Conservation (phyloP, 2,329 filamentous ascomycete species). For the Cercospora sp. region DNA sequence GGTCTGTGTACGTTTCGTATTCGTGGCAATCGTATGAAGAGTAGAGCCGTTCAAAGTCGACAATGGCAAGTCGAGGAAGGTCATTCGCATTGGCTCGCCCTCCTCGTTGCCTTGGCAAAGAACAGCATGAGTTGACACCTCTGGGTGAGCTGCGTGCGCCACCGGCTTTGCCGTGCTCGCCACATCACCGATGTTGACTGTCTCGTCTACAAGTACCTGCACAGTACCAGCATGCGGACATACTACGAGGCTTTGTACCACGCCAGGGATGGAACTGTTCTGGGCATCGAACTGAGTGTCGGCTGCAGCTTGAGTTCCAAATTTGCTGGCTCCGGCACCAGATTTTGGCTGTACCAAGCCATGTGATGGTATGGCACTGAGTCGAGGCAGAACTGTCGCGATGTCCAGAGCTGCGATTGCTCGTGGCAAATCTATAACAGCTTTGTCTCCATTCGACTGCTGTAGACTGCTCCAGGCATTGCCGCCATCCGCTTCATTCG, state of each 20-base stretch:
- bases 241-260: slow-evolving; percentile 29
- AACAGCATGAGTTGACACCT: slow-evolving; percentile 73
- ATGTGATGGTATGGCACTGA: slow-evolving; percentile 53
- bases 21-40: slow-evolving; percentile 79
- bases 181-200: slow-evolving; percentile 33
- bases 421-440: slow-evolving; percentile 55
- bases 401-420: slow-evolving; percentile 74
- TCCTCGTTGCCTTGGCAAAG: slow-evolving; percentile 42
- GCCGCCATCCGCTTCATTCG: slow-evolving; percentile 43
- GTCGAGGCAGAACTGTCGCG: slow-evolving; percentile 71
- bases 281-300: slow-evolving; percentile 32
- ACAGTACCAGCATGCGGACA: slow-evolving; percentile 25
- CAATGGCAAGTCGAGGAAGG: slow-evolving; percentile 32
- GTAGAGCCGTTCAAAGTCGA: slow-evolving; percentile 53
- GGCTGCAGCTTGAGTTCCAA: slow-evolving; percentile 30
- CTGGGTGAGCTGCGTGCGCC: slow-evolving; percentile 69
- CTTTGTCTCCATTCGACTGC: neutral
- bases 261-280: slow-evolving; percentile 11
- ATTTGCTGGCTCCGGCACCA: slow-evolving; percentile 32
- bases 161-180: slow-evolving; percentile 21
- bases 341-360: slow-evolving; percentile 42
- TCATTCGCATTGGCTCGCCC: slow-evolving; percentile 14
- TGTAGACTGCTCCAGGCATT: slow-evolving; percentile 1
- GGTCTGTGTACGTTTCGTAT: slow-evolving; percentile 81
- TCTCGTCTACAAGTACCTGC: slow-evolving; percentile 35